phyloP scores from a whole-genome alignment of 768 basidiomycete genomes.

The Lactarius sanguifluus region DNA sequence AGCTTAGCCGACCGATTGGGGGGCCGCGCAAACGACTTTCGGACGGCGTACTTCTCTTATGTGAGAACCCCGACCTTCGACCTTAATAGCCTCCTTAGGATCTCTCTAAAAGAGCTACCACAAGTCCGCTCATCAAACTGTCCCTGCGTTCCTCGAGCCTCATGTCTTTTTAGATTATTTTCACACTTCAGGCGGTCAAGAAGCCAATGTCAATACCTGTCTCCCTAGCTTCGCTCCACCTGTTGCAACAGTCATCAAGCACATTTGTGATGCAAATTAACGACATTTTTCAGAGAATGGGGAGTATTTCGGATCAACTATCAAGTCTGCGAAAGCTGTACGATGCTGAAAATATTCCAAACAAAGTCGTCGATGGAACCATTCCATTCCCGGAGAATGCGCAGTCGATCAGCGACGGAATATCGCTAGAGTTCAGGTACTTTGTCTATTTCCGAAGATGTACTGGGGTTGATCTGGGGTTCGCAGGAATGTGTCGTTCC shows the following conservation, averaged over 20 bases:
- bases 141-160: not conserved
- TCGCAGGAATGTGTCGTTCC: conserved; percentile 68
- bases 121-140: conserved; percentile 14
- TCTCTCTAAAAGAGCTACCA: conserved; percentile 23
- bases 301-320: conserved; percentile 54
- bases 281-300: conserved; percentile 51
- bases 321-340: conserved; percentile 60
- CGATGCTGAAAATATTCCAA: conserved; percentile 58
- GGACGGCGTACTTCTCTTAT: conserved; percentile 1
- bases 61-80: not conserved
- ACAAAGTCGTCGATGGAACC: conserved; percentile 56
- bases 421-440: conserved; percentile 66
- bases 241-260: conserved; percentile 53
- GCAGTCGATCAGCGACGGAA: conserved; percentile 27
- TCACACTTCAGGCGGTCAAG: conserved; percentile 30
- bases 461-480: conserved; percentile 27
- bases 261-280: conserved; percentile 52
- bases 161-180: conserved; percentile 21
- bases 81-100: conserved; percentile 2
- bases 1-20: conserved; percentile 25
- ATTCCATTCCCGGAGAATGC: conserved; percentile 38
- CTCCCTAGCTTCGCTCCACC: conserved; percentile 39
- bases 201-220: conserved; percentile 29
- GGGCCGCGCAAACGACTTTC: conserved; percentile 19
- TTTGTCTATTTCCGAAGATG: conserved; percentile 25